A percentile compares a stretch with the other conserved stretches of the same genome.
phyloP scores from a whole-genome alignment of 148 eudicot species.

The Nepenthes gracilis region DNA sequence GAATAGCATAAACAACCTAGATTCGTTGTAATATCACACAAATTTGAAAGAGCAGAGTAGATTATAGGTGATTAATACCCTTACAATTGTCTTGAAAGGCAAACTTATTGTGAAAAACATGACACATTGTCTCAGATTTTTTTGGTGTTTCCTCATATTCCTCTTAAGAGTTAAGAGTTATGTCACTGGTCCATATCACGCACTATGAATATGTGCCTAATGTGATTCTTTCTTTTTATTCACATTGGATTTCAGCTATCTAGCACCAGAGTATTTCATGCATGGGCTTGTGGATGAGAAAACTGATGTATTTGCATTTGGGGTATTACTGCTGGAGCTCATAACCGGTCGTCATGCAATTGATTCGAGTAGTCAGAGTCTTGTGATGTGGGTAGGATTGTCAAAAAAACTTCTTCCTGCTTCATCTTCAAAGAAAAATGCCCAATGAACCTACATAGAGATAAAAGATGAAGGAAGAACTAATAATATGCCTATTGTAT shows the following conservation, averaged over 20 bases:
- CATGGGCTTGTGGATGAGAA: slow-evolving; percentile 86
- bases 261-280: slow-evolving; percentile 96
- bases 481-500: no score
- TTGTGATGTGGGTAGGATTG: slow-evolving; percentile 81
- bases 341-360: slow-evolving; percentile 91
- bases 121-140: no score
- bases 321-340: slow-evolving; percentile 78
- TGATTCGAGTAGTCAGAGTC: slow-evolving; percentile 67
- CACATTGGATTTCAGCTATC: background rate
- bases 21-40: no score
- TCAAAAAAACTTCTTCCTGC: background rate
- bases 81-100: no score
- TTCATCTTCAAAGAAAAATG: background rate
- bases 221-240: no score
- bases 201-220: no score
- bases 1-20: no score
- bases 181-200: no score
- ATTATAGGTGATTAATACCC: no score
- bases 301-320: slow-evolving; percentile 90
- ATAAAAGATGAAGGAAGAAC: background rate
- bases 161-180: no score
- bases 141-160: no score
- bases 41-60: background rate
- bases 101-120: no score
- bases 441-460: background rate